These are phyloP conservation scores for Kwoniella mangroviensis DNA, from an alignment of 768 basidiomycete species.

Conservation along the genomic window DNA sequence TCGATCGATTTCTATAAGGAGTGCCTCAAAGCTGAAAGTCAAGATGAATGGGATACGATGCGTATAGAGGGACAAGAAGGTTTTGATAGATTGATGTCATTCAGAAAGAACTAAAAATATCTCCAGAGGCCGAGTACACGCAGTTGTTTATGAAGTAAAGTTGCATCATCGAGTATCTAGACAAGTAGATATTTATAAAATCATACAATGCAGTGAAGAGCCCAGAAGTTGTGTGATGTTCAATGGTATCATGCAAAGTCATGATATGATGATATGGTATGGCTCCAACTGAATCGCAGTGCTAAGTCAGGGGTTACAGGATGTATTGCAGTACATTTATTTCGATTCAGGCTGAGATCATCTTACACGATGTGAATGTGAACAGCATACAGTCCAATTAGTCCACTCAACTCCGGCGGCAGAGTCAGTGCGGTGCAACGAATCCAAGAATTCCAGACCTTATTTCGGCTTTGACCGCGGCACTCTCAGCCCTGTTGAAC, in stretches of 20 bases:
- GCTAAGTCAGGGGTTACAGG: not conserved
- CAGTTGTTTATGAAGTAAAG: constrained; percentile 1
- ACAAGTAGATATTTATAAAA: not conserved
- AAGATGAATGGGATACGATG: constrained; percentile 80
- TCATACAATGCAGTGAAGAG: not conserved
- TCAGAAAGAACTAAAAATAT: constrained; percentile 31
- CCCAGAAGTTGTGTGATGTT: not conserved
- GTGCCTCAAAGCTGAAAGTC: constrained; percentile 72
- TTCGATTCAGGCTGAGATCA: not conserved
- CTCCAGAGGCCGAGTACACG: too few relatives aligned
- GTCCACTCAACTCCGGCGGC: not conserved
- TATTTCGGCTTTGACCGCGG: constrained; percentile 4
- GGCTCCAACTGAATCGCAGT: too few relatives aligned
- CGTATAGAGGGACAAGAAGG: constrained; percentile 58
- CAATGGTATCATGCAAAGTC: not conserved
- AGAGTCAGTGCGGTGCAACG: not conserved
- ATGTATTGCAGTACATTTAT: not conserved
- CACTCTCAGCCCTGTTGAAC: not conserved
- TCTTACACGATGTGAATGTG: not conserved
- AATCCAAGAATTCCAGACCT: not conserved
- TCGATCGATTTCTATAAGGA: constrained; percentile 92
- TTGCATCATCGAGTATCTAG: not conserved
- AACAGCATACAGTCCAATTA: not conserved
- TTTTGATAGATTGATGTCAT: constrained; percentile 47
- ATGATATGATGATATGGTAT: not conserved